These are phyloP conservation scores for Elsinoe australis DNA, from an alignment of 2,329 filamentous ascomycete genomes.

Conservation along the genomic window DNA sequence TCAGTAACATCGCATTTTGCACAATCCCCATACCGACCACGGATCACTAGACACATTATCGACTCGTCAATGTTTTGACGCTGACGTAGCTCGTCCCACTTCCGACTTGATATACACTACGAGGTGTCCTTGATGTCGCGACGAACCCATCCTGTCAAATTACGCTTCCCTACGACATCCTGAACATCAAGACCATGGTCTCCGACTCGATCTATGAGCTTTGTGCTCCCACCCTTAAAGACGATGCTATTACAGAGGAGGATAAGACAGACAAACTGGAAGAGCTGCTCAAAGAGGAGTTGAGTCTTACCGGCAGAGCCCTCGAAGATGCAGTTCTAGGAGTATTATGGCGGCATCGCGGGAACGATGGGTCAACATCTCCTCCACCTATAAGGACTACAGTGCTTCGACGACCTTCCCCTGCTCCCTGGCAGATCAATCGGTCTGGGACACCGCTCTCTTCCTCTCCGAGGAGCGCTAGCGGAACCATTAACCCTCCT, in stretches of 20 bases:
- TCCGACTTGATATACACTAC: not conserved
- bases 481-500: constrained; percentile 73
- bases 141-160: not conserved
- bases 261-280: constrained; percentile 91
- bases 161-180: not conserved
- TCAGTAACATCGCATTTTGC: no score
- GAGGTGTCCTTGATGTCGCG: constrained; percentile 9
- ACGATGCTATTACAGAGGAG: constrained; percentile 77
- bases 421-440: constrained; percentile 80
- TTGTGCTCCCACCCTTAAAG: constrained; percentile 80
- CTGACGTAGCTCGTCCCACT: constrained; percentile 5
- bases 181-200: constrained; percentile 57
- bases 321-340: constrained; percentile 88
- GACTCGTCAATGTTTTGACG: constrained; percentile 4
- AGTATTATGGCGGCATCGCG: constrained; percentile 78
- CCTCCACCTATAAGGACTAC: constrained; percentile 82
- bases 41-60: not conserved
- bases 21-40: no score
- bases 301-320: constrained; percentile 58
- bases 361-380: constrained; percentile 54
- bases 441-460: constrained; percentile 69
- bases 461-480: constrained; percentile 68
- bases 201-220: constrained; percentile 89
- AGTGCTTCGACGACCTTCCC: constrained; percentile 81
- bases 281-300: constrained; percentile 70